Base-by-base conservation (phyloP, 306 rosid genomes). In the Cicer yamashitae region DNA sequence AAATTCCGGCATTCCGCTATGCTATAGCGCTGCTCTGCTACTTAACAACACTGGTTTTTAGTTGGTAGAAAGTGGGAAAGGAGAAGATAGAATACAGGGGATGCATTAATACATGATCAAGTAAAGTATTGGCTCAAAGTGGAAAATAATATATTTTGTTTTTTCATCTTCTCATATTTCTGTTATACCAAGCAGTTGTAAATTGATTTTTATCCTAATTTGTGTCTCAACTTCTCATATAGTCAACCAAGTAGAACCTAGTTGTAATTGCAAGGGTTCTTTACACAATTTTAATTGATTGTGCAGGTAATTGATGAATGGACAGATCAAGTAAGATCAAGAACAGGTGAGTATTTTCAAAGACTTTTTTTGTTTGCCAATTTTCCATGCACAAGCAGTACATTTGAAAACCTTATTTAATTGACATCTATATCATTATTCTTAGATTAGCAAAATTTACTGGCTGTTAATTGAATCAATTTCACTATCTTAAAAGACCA, bases 221-320 rank as follows among this genome's bases (percentile, higher is more conserved):
- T 52, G 54, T 10, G 62, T 22, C 40, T 63, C 8, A 39, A 75
- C 52, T 47, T 50, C 60, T 67, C 17, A 40, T 34, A 2, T 7
- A 3, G 18, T 11, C 38, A 81, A 15, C 66, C 57, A 48, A 44
- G 10, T 25, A 38, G 41, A 56, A 41, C 51, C 66, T 20, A 25
- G 14, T 25, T 70, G 39, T 18, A 48, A 10, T 11, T 69, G 79
- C 79, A 45, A 78, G 58, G 52, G 44, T 53, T 69, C 71, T 30
- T 71, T 40, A 67, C 39, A 53, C 62, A 61, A 46, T 74, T 75
- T 70, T 71, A 39, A 75, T 53, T 66, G 71, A 79, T 30, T 46
- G 12, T 83, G 85, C 88, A 93, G 98, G 77, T 94, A 65, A 88
- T 82, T 75, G 94, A 90, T 70, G 98, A 94, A 87, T 94, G 98